Percentiles rank a stretch among this genome's conserved stretches.
Conservation (phyloP, 2,329 filamentous ascomycete genomes). For the Neopestalotiopsis clavispora region DNA sequence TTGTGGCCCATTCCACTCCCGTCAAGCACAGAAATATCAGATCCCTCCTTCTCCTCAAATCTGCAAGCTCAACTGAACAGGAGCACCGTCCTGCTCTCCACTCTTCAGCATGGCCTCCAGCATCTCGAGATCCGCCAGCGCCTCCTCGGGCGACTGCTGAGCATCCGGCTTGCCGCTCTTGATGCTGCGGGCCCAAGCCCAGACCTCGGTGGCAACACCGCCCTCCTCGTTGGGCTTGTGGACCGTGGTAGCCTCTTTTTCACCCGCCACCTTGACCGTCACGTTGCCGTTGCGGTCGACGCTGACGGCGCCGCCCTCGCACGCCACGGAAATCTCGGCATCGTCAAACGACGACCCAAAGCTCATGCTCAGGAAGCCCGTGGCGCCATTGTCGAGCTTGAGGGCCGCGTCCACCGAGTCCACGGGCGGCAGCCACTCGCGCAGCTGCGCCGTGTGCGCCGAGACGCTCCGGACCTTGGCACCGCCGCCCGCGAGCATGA, state of each 20-base stretch:
- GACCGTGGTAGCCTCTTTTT: slow-evolving; percentile 47
- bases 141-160: slow-evolving; percentile 61
- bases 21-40: not conserved
- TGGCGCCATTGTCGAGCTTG: slow-evolving; percentile 56
- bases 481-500: slow-evolving; percentile 54
- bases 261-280: slow-evolving; percentile 20
- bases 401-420: slow-evolving; percentile 69
- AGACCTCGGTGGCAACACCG: slow-evolving; percentile 61
- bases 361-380: slow-evolving; percentile 62
- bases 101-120: slow-evolving; percentile 56
- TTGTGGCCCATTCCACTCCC: no score
- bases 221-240: slow-evolving; percentile 49
- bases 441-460: slow-evolving; percentile 60
- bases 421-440: slow-evolving; percentile 64
- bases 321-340: slow-evolving; percentile 61
- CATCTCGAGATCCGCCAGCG: slow-evolving; percentile 65
- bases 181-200: slow-evolving; percentile 63
- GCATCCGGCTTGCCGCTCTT: slow-evolving; percentile 50
- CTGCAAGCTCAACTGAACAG: slow-evolving; percentile 43
- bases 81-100: slow-evolving; percentile 47
- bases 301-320: slow-evolving; percentile 60
- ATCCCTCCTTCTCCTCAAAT: not conserved
- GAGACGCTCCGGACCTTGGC: slow-evolving; percentile 52
- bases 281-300: slow-evolving; percentile 50
- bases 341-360: slow-evolving; percentile 60